Evolutionary conservation across 345 rosid species (phyloP).

Genomic region (Gossypium australe): DNA sequence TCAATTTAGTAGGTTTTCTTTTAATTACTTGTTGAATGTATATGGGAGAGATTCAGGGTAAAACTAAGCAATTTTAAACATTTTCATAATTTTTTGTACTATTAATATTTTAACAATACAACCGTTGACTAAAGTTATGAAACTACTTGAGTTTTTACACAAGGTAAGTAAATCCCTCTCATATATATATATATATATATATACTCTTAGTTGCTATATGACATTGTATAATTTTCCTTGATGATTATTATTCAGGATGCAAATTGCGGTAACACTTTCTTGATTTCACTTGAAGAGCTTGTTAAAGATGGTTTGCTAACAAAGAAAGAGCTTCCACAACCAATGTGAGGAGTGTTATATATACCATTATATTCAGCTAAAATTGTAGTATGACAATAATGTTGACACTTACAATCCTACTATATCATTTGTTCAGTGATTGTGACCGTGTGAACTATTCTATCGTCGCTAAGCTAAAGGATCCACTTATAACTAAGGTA

Average conservation of each 20-base stretch:
- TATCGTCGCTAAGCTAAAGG: conserved; percentile 52
- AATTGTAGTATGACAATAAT: neutral
- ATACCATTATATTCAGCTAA: neutral
- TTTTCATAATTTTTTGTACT: too few relatives aligned
- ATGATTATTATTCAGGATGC: conserved; percentile 58
- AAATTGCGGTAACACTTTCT: conserved; percentile 81
- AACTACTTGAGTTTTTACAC: too few relatives aligned
- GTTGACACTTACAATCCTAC: neutral
- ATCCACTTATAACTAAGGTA: conserved; percentile 76
- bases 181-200: too few relatives aligned
- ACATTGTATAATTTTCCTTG: neutral
- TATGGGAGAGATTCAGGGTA: too few relatives aligned
- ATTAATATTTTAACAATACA: too few relatives aligned
- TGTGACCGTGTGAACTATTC: conserved; percentile 56
- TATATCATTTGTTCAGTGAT: conserved; percentile 36
- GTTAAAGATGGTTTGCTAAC: conserved; percentile 70
- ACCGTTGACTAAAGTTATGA: too few relatives aligned
- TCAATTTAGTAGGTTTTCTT: neutral
- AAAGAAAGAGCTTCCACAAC: conserved; percentile 67
- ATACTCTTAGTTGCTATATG: neutral
- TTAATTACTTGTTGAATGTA: neutral
- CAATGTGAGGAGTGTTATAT: conserved; percentile 39
- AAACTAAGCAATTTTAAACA: too few relatives aligned
- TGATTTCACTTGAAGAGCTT: conserved; percentile 93
- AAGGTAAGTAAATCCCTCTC: too few relatives aligned